Evolutionary conservation across 345 rosid genomes (phyloP).

Genomic region (Linum usitatissimum): DNA sequence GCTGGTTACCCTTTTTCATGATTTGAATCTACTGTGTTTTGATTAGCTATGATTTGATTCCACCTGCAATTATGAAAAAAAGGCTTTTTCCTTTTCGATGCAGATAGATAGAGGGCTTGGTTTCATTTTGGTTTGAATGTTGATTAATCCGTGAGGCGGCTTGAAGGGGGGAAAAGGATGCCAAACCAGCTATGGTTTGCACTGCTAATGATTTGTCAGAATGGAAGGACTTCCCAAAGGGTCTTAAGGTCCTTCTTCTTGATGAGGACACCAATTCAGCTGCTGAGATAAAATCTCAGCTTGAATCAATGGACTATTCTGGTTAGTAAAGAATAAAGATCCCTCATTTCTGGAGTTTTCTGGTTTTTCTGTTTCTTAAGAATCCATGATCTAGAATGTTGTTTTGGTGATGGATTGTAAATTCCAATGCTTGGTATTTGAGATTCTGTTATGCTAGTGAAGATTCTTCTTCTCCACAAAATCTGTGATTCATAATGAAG

Average conservation of each 20-base stretch:
- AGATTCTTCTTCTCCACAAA: too few species aligned
- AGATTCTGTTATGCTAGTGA: too few species aligned
- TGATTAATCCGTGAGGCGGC: conserved; percentile 25
- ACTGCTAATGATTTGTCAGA: conserved; percentile 66
- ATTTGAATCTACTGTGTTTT: neutral
- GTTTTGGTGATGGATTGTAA: neutral
- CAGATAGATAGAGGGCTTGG: conserved; percentile 15
- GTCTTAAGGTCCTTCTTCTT: conserved; percentile 86
- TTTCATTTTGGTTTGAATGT: conserved; percentile 9
- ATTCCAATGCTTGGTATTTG: too few species aligned
- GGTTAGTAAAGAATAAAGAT: conserved; percentile 42
- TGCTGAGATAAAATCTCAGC: conserved; percentile 55
- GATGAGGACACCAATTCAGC: conserved; percentile 45
- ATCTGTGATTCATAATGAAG: too few species aligned
- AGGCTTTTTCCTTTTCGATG: neutral
- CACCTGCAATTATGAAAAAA: neutral
- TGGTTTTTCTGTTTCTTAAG: neutral
- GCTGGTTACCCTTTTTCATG: neutral
- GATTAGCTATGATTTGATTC: neutral
- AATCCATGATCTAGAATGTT: too few species aligned
- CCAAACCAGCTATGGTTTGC: conserved; percentile 94
- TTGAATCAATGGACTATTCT: conserved; percentile 78
- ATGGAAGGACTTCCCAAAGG: conserved; percentile 93
- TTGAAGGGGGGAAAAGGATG: conserved; percentile 61
- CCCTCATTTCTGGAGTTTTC: neutral